Evolutionary conservation across 495 filamentous ascomycete genomes (phyloP), one percentile per base, ranked within the genome.

Genomic region (Glarea lozoyensis): DNA sequence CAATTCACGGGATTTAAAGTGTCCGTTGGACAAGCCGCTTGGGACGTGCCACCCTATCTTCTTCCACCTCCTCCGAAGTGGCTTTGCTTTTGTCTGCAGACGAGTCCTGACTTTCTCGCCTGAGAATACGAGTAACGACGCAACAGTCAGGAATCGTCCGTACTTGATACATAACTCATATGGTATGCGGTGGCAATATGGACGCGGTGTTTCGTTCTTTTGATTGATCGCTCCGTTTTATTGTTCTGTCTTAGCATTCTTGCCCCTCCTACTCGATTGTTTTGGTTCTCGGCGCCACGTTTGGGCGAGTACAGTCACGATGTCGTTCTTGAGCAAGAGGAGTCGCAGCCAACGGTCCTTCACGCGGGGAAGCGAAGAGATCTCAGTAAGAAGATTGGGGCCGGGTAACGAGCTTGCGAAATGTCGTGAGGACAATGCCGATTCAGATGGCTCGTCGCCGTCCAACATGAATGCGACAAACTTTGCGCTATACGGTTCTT

Each of bases 401-500:
- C 16, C 22, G 12, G 12, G 10, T 13, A 37, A 50, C 2, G 22
- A 43, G 13, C 16, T 32, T 23, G 18, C 29, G 11, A 18, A 45
- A 21, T 42, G 35, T 37, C 4, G 18, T 18, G 9, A 18, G 37
- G 16, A 18, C 37, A 5, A 27, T 39, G n/a, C 32, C 36, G 13
- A 25, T 45, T 40, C 20, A 34, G 35, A 37, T 5, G 35, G 15
- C 33, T 10, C 42, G 37, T 16, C 36, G 36, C 27, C 30, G 19
- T 13, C 19, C 16, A 32, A 30, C 10, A 18, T 44, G 10, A 33
- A 40, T n/a, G 21, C 45, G 17, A 45, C 40, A 4, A 45, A 51
- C 22, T 51, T 40, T 42, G 48, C 39, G 1, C 19, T 55, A 5
- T 30, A 55, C 19, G 52, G 52, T 22, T 55, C 52, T 33, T 55